These are phyloP conservation scores for Komagataella populi DNA, from an alignment of 805 yeast genomes.

Conservation along the genomic window DNA sequence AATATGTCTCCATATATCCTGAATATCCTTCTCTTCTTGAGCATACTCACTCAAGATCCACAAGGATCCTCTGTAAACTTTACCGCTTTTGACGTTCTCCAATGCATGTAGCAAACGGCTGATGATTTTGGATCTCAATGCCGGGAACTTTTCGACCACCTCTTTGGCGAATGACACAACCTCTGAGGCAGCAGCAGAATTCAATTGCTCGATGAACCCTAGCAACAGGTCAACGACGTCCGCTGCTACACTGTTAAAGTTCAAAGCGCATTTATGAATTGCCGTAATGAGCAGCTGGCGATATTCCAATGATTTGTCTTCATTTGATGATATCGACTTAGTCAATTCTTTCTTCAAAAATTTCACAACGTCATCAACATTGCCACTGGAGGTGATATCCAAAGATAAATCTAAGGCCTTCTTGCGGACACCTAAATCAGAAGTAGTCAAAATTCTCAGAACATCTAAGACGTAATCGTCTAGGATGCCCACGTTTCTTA, in stretches of 20 bases:
- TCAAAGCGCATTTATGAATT: constrained; percentile 79
- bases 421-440: constrained; percentile 81
- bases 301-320: constrained; percentile 75
- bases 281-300: constrained; percentile 81
- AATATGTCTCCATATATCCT: constrained; percentile 76
- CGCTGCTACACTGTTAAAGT: constrained; percentile 83
- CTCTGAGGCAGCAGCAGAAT: constrained; percentile 76
- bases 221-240: constrained; percentile 78
- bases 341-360: constrained; percentile 84
- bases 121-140: constrained; percentile 53
- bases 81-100: constrained; percentile 65
- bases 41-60: constrained; percentile 97
- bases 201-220: constrained; percentile 76
- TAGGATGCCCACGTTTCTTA: constrained; percentile 65
- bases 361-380: constrained; percentile 88
- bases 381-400: constrained; percentile 68
- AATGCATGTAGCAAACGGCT: constrained; percentile 48
- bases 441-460: constrained; percentile 72
- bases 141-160: constrained; percentile 85
- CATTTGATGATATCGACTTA: constrained; percentile 52
- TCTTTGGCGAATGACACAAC: constrained; percentile 88
- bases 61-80: constrained; percentile 83
- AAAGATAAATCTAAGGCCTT: constrained; percentile 81
- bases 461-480: constrained; percentile 80
- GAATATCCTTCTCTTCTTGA: constrained; percentile 54